These are phyloP conservation scores for Suhomyces chickasaworum DNA, from an alignment of 1,139 yeast species.

Conservation along the genomic window DNA sequence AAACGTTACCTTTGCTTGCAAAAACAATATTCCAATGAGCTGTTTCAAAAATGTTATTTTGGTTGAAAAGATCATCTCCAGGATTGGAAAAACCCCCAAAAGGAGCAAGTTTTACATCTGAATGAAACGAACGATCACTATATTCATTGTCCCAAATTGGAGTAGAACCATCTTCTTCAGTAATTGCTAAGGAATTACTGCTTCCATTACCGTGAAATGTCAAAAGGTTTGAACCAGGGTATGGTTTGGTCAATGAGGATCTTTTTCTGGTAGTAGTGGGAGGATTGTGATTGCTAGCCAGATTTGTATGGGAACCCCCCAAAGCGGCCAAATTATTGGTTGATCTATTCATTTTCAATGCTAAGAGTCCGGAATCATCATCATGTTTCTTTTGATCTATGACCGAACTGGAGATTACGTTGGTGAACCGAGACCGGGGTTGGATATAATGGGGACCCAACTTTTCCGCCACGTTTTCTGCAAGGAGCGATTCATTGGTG, in stretches of 20 bases:
- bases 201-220: slow-evolving; percentile 33
- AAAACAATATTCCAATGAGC: slow-evolving; percentile 77
- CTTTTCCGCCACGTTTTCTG: slow-evolving; percentile 24
- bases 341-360: slow-evolving; percentile 46
- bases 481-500: slow-evolving; percentile 16
- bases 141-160: slow-evolving; percentile 22
- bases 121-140: slow-evolving; percentile 30
- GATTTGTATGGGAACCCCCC: slow-evolving; percentile 19
- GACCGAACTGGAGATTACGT: slow-evolving; percentile 34
- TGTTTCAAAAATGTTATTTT: slow-evolving; percentile 60
- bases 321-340: slow-evolving; percentile 29
- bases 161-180: slow-evolving; percentile 25
- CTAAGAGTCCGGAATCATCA: slow-evolving; percentile 40
- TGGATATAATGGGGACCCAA: slow-evolving; percentile 45
- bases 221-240: slow-evolving; percentile 25
- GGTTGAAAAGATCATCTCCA: slow-evolving; percentile 43
- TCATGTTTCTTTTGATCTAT: slow-evolving; percentile 37
- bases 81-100: slow-evolving; percentile 75
- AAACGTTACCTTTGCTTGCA: slow-evolving; percentile 82
- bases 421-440: slow-evolving; percentile 42
- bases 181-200: slow-evolving; percentile 35
- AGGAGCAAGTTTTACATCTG: slow-evolving; percentile 54
- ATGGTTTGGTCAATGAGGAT: slow-evolving; percentile 24
- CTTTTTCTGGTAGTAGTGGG: slow-evolving; percentile 16
- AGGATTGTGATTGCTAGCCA: slow-evolving; percentile 15